Evolutionary conservation across 768 basidiomycete genomes (phyloP).

Genomic region (Infundibulicybe gibba): DNA sequence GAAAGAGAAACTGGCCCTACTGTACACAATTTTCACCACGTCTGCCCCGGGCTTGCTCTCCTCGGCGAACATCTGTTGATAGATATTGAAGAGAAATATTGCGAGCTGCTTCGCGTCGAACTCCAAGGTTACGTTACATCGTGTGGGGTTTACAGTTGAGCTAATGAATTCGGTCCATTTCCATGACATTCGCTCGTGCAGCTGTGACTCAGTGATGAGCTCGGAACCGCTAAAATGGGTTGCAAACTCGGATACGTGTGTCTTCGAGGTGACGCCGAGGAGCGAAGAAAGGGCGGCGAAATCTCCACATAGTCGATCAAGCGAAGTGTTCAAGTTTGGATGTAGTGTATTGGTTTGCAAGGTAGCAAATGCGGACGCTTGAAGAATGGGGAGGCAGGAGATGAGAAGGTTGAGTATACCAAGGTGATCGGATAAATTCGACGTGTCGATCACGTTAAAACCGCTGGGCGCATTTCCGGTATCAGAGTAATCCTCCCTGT

Average conservation of each 20-base stretch:
- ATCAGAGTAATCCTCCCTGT: conserved; percentile 24
- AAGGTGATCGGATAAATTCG: conserved; percentile 45
- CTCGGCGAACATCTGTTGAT: conserved; percentile 38
- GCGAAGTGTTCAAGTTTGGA: conserved; percentile 25
- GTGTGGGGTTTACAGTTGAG: conserved; percentile 1
- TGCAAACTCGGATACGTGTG: conserved; percentile 36
- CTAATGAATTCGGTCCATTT: conserved; percentile 21
- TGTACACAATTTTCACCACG: conserved; percentile 25
- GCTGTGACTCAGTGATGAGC: conserved; percentile 21
- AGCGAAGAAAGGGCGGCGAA: conserved; percentile 36
- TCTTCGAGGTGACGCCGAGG: conserved; percentile 35
- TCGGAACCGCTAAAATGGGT: conserved; percentile 39
- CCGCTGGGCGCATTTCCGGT: conserved; percentile 22
- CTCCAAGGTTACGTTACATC: conserved; percentile 3
- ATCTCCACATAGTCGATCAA: conserved; percentile 29
- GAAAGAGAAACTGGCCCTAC: conserved; percentile 41
- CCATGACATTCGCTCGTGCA: conserved; percentile 37
- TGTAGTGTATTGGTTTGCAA: conserved; percentile 39
- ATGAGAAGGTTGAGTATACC: conserved; percentile 43
- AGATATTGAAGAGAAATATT: conserved; percentile 35
- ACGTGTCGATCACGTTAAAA: conserved; percentile 48
- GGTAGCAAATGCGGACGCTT: conserved; percentile 20
- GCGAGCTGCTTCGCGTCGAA: conserved; percentile 31
- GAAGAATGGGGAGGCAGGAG: conserved; percentile 33
- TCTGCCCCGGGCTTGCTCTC: conserved; percentile 22